A percentile compares a stretch with the other conserved stretches of the same genome.
phyloP scores from a whole-genome alignment of 345 rosid species.

The Cardiospermum halicacabum region DNA sequence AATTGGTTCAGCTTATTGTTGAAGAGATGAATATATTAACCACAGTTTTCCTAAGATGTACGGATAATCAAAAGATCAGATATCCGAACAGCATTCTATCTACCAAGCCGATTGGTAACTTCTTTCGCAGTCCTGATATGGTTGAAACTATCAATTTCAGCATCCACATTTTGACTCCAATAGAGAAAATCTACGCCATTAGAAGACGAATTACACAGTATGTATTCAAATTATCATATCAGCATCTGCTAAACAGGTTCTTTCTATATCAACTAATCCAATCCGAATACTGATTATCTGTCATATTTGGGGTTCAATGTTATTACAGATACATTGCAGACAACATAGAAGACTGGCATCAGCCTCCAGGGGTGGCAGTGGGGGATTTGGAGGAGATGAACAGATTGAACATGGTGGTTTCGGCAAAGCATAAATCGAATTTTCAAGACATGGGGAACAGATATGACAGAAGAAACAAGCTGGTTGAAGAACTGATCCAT shows the following conservation, averaged over 20 bases:
- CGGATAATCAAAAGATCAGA: conserved; percentile 40
- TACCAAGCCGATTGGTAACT: conserved; percentile 43
- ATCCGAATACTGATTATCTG: not conserved
- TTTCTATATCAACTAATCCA: too few relatives aligned
- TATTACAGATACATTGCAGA: conserved; percentile 29
- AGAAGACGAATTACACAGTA: conserved; percentile 29
- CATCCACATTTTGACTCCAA: conserved; percentile 43
- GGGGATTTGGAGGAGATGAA: conserved; percentile 49
- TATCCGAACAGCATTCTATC: conserved; percentile 41
- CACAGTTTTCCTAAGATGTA: conserved; percentile 34
- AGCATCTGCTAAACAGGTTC: too few relatives aligned
- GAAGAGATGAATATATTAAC: conserved; percentile 59
- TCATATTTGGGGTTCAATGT: not conserved
- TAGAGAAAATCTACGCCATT: conserved; percentile 30
- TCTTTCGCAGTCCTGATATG: conserved; percentile 48
- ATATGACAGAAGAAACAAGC: conserved; percentile 22
- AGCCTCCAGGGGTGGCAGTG: conserved; percentile 15
- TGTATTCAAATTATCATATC: not conserved
- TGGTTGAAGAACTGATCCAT: conserved; percentile 36
- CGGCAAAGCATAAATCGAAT: conserved; percentile 27
- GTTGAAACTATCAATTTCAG: conserved; percentile 35
- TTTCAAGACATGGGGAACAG: conserved; percentile 28
- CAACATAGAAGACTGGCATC: conserved; percentile 33
- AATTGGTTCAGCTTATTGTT: conserved; percentile 38
- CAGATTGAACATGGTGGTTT: conserved; percentile 28